Evolutionary conservation across 305 asterid genomes (phyloP).

Genomic region (Solanum chacoense): DNA sequence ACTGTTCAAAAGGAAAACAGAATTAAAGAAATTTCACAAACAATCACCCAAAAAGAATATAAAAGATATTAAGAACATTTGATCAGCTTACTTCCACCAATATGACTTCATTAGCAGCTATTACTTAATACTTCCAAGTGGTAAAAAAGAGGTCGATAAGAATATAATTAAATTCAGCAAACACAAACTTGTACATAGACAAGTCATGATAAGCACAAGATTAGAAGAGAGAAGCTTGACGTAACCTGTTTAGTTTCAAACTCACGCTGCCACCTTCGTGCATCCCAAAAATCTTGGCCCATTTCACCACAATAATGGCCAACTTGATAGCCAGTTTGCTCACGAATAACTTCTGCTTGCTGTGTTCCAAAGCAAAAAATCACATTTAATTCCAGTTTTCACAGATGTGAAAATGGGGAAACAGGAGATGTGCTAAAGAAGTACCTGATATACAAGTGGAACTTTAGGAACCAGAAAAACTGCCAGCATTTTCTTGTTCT

Average conservation of each 20-base stretch:
- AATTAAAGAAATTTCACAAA: neutral
- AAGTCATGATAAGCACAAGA: neutral
- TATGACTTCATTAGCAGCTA: neutral
- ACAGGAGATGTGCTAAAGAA: neutral
- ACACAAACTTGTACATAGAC: neutral
- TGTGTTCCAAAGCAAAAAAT: constrained; percentile 20
- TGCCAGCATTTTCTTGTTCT: constrained; percentile 77
- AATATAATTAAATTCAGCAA: neutral
- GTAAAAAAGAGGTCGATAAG: neutral
- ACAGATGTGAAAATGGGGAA: neutral
- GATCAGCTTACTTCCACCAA: neutral
- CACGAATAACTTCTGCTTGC: constrained; percentile 99
- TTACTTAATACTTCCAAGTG: neutral
- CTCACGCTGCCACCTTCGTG: constrained; percentile 96
- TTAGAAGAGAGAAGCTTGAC: neutral
- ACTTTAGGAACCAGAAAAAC: constrained; percentile 98
- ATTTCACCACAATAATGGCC: constrained; percentile 99
- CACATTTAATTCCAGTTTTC: neutral
- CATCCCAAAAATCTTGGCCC: constrained; percentile 99
- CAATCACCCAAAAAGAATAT: neutral
- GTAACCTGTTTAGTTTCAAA: constrained; percentile 89
- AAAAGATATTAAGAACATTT: neutral
- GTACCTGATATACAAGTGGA: constrained; percentile 97
- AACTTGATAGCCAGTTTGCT: constrained; percentile 78
- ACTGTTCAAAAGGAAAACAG: neutral